These are phyloP conservation scores for Exobasidium cylindrosporum DNA, from an alignment of 1,284 basidiomycete genomes.

Conservation along the genomic window DNA sequence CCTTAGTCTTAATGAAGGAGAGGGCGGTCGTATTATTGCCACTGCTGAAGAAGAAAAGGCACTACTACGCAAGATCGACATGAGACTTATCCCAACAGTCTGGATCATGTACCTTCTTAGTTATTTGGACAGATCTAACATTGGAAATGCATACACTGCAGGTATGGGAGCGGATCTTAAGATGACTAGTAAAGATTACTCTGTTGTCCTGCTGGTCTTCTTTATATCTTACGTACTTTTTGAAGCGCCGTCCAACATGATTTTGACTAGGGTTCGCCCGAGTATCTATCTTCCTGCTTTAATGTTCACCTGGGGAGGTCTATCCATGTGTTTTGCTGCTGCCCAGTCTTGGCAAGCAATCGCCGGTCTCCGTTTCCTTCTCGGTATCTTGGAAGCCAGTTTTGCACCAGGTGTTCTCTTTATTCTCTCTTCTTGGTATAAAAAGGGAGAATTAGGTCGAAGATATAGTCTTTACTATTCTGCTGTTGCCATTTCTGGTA, in stretches of 20 bases:
- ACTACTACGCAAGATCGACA: slow-evolving; percentile 57
- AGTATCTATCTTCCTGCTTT: slow-evolving; percentile 33
- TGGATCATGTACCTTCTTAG: slow-evolving; percentile 53
- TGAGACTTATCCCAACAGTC: slow-evolving; percentile 53
- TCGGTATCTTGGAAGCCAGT: slow-evolving; percentile 26
- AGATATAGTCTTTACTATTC: slow-evolving; percentile 59
- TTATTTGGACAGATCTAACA: slow-evolving; percentile 24
- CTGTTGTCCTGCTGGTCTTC: slow-evolving; percentile 24
- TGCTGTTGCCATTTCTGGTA: slow-evolving; percentile 41
- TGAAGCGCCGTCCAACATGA: slow-evolving; percentile 32
- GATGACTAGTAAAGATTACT: slow-evolving; percentile 20
- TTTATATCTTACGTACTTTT: slow-evolving; percentile 22
- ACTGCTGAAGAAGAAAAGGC: slow-evolving; percentile 46
- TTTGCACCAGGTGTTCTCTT: slow-evolving; percentile 42
- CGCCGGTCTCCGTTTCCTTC: slow-evolving; percentile 21
- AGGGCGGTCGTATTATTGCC: neutral
- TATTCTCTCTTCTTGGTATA: slow-evolving; percentile 56
- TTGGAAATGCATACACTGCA: slow-evolving; percentile 22
- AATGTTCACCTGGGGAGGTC: slow-evolving; percentile 33
- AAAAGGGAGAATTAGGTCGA: slow-evolving; percentile 57
- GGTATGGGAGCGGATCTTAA: slow-evolving; percentile 25
- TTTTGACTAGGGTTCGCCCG: slow-evolving; percentile 26
- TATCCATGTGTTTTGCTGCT: slow-evolving; percentile 24
- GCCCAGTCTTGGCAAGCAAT: slow-evolving; percentile 15
- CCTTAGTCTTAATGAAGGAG: neutral